Conservation (phyloP, 768 basidiomycete genomes). For the Tulasnella calospora region DNA sequence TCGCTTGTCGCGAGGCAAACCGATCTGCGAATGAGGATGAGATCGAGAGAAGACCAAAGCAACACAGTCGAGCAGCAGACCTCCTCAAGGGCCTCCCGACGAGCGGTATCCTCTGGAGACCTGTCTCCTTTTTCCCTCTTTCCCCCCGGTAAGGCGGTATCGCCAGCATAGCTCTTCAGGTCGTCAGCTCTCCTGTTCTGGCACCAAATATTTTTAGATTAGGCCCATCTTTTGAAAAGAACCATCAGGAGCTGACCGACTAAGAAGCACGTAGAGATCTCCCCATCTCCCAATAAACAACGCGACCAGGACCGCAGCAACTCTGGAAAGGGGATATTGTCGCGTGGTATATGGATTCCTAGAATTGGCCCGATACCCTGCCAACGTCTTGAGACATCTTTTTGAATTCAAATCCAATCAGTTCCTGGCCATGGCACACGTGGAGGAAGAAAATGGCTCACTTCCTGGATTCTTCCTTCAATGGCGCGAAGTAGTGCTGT, state of each 20-base stretch:
- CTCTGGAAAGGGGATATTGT: constrained; percentile 51
- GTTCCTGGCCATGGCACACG: background rate
- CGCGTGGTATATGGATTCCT: constrained; percentile 34
- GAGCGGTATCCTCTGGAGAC: constrained; percentile 71
- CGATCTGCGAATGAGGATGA: constrained; percentile 51
- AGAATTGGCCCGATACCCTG: constrained; percentile 45
- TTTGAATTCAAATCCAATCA: background rate
- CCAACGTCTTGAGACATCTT: constrained; percentile 57
- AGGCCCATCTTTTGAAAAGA: background rate
- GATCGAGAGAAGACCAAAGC: background rate
- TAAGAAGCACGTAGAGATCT: constrained; percentile 81
- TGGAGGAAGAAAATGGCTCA: background rate
- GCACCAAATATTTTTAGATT: constrained; percentile 1
- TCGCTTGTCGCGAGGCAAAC: constrained; percentile 64
- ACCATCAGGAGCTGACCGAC: constrained; percentile 48
- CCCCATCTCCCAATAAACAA: constrained; percentile 79
- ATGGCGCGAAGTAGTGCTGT: constrained; percentile 46
- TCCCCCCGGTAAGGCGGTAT: constrained; percentile 85
- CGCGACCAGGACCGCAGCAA: constrained; percentile 76
- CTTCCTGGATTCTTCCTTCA: constrained; percentile 41
- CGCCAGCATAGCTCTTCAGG: constrained; percentile 73
- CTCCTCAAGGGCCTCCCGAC: constrained; percentile 89
- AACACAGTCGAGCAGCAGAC: constrained; percentile 39
- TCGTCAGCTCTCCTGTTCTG: constrained; percentile 62
- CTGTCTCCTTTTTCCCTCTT: constrained; percentile 65